Base-by-base conservation (phyloP, 768 basidiomycete species). In the Naganishia friedmannii region DNA sequence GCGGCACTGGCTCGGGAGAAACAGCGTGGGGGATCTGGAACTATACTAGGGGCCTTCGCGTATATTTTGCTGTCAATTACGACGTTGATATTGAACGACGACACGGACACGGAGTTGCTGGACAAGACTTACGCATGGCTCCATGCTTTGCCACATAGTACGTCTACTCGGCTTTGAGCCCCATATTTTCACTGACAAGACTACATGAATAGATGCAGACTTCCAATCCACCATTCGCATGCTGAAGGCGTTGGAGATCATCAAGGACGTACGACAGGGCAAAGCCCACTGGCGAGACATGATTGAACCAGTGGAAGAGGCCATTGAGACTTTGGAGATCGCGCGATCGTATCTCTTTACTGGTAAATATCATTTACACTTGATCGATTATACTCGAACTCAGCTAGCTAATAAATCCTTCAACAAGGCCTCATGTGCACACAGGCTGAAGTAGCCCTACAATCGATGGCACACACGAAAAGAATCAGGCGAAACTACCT, bases 221-320 rank as follows among this genome's bases (percentile, higher is more conserved):
- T 69, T 69, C 21, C 46, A 32, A 32, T 28, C 56, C 19, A 34
- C 34, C 10, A 34, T 69, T 21, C 46, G 57, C 37, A 46, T 69
- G 46, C 17, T 69, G 29, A 21, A 69, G 31, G 39, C 56, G 1
- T 46, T 69, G 26, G 57, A 45, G 21, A 10, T 13, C 29, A 46
- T 63, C 0, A 69, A 60, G 31, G 21, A 6, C 5, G 68, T 60
- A 13, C 53, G 53, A 17, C 51, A 57, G 39, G 39, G 58, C 21
- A 58, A 28, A 21, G n/a, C 7, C 2, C 45, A 53, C 17, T 69
- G 68, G 68, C 56, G 39, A 5, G 46, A 53, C 4, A 46, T 53
- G 56, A 63, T 69, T 15, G 68, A 69, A 37, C 42, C 29, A 3
- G 68, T 69, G 29, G 68, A 69, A 39, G 57, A 58, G 42, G 46